Conservation (phyloP, 176 grass and related monocot species). For the Chrysopogon serrulatus region DNA sequence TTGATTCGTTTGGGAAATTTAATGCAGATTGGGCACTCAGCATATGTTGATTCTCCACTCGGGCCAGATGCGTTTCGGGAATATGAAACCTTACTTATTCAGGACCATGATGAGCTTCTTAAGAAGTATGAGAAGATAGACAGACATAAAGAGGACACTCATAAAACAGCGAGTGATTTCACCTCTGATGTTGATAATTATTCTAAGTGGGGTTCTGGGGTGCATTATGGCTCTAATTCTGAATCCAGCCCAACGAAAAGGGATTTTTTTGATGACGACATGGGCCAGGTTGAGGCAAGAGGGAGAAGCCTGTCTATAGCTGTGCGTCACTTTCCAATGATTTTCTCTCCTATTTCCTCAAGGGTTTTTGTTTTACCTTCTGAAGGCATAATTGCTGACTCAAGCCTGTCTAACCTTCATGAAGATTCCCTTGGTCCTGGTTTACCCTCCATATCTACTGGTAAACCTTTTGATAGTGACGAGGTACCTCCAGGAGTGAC, state of each 20-base stretch:
- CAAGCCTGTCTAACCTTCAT: constrained; percentile 58
- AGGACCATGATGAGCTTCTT: constrained; percentile 88
- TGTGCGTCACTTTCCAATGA: constrained; percentile 80
- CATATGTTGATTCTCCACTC: constrained; percentile 76
- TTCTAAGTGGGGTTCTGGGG: constrained; percentile 31
- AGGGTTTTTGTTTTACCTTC: constrained; percentile 80
- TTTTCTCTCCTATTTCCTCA: constrained; percentile 85
- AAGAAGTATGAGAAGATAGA: constrained; percentile 53
- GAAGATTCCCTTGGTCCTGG: constrained; percentile 85
- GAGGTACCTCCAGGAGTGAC: constrained; percentile 77
- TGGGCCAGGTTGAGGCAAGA: constrained; percentile 20
- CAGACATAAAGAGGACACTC: constrained; percentile 13
- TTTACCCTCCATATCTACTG: constrained; percentile 69
- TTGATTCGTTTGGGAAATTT: constrained; percentile 20
- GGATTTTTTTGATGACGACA: constrained; percentile 40
- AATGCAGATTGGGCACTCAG: constrained; percentile 76
- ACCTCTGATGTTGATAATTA: constrained; percentile 31
- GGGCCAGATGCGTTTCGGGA: constrained; percentile 94
- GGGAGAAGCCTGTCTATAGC: constrained; percentile 54
- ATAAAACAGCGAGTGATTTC: constrained; percentile 24
- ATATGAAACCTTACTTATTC: constrained; percentile 80
- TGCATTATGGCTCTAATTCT: constrained; percentile 38
- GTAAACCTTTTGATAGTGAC: constrained; percentile 65
- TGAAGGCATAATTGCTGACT: constrained; percentile 74
- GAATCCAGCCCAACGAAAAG: constrained; percentile 35